These are phyloP conservation scores for Chenopodium quinoa DNA, from an alignment of 148 eudicot genomes.

Conservation along the genomic window DNA sequence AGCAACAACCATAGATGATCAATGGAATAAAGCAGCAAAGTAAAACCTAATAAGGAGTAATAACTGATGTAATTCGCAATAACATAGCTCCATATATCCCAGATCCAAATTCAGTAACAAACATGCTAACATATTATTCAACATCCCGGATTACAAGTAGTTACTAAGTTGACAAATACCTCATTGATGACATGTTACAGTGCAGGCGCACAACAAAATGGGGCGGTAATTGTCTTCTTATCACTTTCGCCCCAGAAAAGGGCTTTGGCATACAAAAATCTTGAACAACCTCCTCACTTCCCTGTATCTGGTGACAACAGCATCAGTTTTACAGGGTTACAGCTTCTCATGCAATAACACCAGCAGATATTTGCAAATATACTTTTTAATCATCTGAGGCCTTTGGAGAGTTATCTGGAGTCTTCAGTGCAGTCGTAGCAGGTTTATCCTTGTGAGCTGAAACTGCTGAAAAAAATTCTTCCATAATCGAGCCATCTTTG, in stretches of 20 bases:
- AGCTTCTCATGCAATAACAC: conserved; percentile 11
- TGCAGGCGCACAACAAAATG: conserved; percentile 18
- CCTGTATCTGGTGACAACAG: conserved; percentile 4
- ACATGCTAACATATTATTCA: conserved; percentile 7
- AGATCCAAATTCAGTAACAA: conserved; percentile 1
- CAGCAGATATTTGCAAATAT: neutral
- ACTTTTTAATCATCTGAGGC: conserved; percentile 41
- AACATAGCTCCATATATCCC: neutral
- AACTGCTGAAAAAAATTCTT: conserved; percentile 62
- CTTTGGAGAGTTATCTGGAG: conserved; percentile 83
- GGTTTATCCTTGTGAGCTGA: conserved; percentile 55
- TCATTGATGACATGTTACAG: conserved; percentile 22
- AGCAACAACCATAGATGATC: neutral
- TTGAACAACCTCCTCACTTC: neutral
- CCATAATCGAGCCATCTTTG: conserved; percentile 68
- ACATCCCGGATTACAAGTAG: conserved; percentile 14
- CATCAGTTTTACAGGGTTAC: neutral
- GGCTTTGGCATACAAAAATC: conserved; percentile 7
- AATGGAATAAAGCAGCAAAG: neutral
- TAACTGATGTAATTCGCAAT: neutral
- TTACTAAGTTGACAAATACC: conserved; percentile 19
- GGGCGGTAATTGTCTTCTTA: conserved; percentile 6
- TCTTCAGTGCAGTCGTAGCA: conserved; percentile 33
- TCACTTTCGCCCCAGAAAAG: conserved; percentile 5
- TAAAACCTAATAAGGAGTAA: neutral